phyloP scores from a whole-genome alignment of 2,329 filamentous ascomycete species.

The Aspergillus pseudotamarii region DNA sequence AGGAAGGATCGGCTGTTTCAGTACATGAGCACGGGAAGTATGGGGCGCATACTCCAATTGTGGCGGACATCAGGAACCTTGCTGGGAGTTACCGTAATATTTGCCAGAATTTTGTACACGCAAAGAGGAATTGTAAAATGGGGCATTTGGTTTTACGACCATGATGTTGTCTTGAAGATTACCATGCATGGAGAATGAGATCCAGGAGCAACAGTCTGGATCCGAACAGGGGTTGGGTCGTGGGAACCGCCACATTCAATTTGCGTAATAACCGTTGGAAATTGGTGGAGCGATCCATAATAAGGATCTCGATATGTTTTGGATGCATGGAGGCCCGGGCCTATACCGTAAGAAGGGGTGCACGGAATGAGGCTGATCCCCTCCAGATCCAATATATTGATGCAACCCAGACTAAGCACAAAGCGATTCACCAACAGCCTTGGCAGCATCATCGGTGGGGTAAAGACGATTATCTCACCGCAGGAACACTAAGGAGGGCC shows the following conservation, averaged over 20 bases:
- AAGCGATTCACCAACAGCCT: conserved; percentile 6
- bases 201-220: neutral
- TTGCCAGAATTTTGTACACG: neutral
- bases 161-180: neutral
- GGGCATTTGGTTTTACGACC: neutral
- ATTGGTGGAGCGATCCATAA: neutral
- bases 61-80: neutral
- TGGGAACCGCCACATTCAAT: neutral
- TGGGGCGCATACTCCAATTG: neutral
- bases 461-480: conserved; percentile 9
- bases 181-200: neutral
- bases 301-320: neutral
- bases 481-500: conserved; percentile 19
- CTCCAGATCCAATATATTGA: conserved; percentile 18
- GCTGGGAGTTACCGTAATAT: neutral
- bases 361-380: neutral
- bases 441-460: conserved; percentile 14
- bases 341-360: neutral
- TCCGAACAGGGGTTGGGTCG: neutral
- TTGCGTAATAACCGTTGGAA: neutral
- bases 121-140: neutral
- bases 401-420: conserved; percentile 1
- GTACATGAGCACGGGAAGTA: neutral
- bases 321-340: neutral
- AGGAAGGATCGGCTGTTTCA: neutral